Base-by-base conservation (phyloP, 192 early-diverging fungal genomes). In the Backusella parvicylindrica region DNA sequence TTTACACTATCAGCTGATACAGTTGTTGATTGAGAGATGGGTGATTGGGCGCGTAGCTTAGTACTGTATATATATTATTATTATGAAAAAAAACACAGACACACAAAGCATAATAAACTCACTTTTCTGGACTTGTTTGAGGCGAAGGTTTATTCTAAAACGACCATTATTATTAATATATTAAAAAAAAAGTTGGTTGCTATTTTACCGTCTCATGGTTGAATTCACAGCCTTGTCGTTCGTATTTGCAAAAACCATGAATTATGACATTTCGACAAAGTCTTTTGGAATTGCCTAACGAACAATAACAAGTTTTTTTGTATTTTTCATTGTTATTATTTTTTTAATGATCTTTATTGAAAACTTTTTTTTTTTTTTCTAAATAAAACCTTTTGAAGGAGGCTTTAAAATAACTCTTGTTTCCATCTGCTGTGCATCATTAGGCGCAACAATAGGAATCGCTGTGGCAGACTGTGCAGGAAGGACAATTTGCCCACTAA, bases 201-300 rank as follows among this genome's bases (percentile, higher is more conserved):
- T 26, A n/a, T 72, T 84, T 79, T 86, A 91, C 92, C 60, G 75
- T 71, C 33, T 92, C 90, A 75, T 95, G 94, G 74, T 88, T 92
- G 83, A 92, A 95, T 82, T 92, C 90, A 81, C 94, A 95, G 1
- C 94, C 93, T 68, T 88, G 88, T 70, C 84, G 83, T 81, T 95
- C 93, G 74, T 83, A 93, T 77, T 95, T 93, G 84, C 94, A 95
- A 73, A 86, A 91, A 7, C 94, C 94, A 83, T 93, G 91, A 75
- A 94, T 94, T 33, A 94, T 86, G 64, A 94, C 83, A 82, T 94
- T 93, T 63, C 91, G 86, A 79, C 93, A 94, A 35, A 83, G 82
- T 65, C 90, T 84, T 67, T 76, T 79, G 5, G n/a, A 37, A 40
- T 28, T 47, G 30, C 32, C 68, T 64, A 70, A 36, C 56, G 6